Evolutionary conservation across 2,329 filamentous ascomycete genomes (phyloP).

Genomic region (Colletotrichum sp.): DNA sequence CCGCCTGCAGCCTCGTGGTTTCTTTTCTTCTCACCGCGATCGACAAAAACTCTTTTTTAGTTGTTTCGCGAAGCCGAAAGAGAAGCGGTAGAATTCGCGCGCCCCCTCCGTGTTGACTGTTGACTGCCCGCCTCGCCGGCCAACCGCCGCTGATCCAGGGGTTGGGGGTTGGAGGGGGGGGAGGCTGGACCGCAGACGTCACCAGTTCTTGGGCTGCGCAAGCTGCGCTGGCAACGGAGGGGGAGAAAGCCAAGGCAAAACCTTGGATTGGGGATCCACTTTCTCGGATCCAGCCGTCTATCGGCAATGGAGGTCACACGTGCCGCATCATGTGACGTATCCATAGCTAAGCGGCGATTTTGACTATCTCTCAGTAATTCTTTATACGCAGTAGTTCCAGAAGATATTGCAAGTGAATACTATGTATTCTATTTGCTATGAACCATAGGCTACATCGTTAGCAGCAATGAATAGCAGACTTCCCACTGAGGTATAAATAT

Average conservation of each 20-base stretch:
- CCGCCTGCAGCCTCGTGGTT: neutral
- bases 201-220: neutral
- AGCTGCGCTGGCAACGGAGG: neutral
- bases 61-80: neutral
- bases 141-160: neutral
- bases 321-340: neutral
- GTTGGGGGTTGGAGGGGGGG: neutral
- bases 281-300: slow-evolving; percentile 2
- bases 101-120: neutral
- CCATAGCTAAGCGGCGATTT: too few relatives aligned
- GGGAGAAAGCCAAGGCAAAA: neutral
- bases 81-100: neutral
- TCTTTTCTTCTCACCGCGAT: neutral
- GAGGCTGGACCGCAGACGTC: slow-evolving; percentile 3
- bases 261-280: neutral
- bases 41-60: neutral
- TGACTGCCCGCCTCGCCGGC: neutral
- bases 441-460: too few relatives aligned
- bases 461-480: too few relatives aligned
- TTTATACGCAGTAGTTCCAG: too few relatives aligned
- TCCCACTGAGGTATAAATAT: too few relatives aligned
- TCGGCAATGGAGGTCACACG: neutral
- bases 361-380: too few relatives aligned
- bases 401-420: too few relatives aligned
- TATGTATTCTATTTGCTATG: too few relatives aligned